Evolutionary conservation across 2,329 filamentous ascomycete genomes (phyloP), one percentile per base, ranked within the genome.

Genomic region (Botryotinia globosa): DNA sequence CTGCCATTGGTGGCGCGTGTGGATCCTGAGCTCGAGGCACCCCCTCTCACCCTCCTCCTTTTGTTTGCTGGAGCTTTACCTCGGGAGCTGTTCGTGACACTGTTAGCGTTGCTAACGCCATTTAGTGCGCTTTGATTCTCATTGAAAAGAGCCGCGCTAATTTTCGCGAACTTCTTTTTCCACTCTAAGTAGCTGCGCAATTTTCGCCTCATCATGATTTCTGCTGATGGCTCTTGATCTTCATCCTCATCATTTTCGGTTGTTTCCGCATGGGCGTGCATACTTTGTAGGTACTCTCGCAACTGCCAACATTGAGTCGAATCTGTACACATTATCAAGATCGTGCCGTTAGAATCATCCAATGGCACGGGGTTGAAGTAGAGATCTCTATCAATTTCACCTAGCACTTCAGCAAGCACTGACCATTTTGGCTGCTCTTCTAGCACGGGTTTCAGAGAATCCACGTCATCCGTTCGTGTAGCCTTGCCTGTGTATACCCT

Each of bases 351-450:
- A 0, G 94, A 97, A 78, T 94, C 93, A 80, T 96, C 94, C 72
- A 88, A 86, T n/a, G 86, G 83, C 14, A 86, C 84, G 9, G 93
- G 92, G 75, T 97, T 94, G 79, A 97, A 91, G 80, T 97, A 96
- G 25, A 94, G 86, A 79, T 97, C 94, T 70, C 91, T 89, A 79
- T 98, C 96, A 77, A 99, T 97, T 82, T 99, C 96, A 75, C 95
- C 91, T 7, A 99, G 84, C 0, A 98, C 91, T 72, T 98, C 94
- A n/a, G 93, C 91, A 29, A 99, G 85, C 25, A 97, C 85, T 39
- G 86, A 86, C 96, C 96, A 99, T 81, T 99, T 99, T 4, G 96
- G 96, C 77, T 97, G 91, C 80, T 98, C 94, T 82, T 99, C 96
- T 1, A 99, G 86, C 0, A 97, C 91, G 0, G 95, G 93, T 7